A percentile compares a stretch with the other conserved stretches of the same genome.
Conservation (phyloP, 192 early-diverging fungal species). For the Entophlyctis luteolus region DNA sequence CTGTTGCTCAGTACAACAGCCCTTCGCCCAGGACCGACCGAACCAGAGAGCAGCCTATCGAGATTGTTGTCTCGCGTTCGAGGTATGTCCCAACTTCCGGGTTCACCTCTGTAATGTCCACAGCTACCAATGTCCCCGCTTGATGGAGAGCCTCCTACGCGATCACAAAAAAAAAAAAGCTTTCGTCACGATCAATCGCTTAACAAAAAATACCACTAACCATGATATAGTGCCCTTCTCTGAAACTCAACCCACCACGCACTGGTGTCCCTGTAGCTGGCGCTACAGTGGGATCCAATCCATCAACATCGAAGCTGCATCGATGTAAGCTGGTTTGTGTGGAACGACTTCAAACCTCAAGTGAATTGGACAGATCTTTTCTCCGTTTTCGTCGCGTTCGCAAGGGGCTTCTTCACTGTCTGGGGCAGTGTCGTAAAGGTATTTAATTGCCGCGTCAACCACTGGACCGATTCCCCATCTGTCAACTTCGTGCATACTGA, state of each 20-base stretch:
- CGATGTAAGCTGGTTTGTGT: too few species aligned
- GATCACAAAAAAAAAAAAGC: background rate
- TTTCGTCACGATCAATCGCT: background rate
- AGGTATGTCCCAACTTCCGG: slow-evolving; percentile 76
- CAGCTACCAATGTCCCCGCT: slow-evolving; percentile 81
- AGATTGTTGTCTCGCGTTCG: slow-evolving; percentile 68
- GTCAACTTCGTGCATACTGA: slow-evolving; percentile 95
- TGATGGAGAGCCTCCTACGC: slow-evolving; percentile 79
- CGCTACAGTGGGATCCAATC: slow-evolving; percentile 87
- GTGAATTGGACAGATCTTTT: slow-evolving; percentile 21
- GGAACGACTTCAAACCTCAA: too few species aligned
- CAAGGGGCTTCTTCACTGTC: background rate
- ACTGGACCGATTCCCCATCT: slow-evolving; percentile 87
- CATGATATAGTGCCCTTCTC: slow-evolving; percentile 92
- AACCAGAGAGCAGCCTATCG: slow-evolving; percentile 82
- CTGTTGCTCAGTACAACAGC: slow-evolving; percentile 51
- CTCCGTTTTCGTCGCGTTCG: slow-evolving; percentile 16
- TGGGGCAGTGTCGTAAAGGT: slow-evolving; percentile 60
- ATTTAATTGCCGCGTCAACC: slow-evolving; percentile 87
- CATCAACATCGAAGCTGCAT: slow-evolving; percentile 96
- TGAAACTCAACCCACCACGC: slow-evolving; percentile 88
- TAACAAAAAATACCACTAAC: background rate
- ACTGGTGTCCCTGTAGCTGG: slow-evolving; percentile 95
- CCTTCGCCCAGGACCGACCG: slow-evolving; percentile 81
- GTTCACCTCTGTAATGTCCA: slow-evolving; percentile 96